Evolutionary conservation across 164 flowering plant genomes (phyloP).

Genomic region (Piper betle): DNA sequence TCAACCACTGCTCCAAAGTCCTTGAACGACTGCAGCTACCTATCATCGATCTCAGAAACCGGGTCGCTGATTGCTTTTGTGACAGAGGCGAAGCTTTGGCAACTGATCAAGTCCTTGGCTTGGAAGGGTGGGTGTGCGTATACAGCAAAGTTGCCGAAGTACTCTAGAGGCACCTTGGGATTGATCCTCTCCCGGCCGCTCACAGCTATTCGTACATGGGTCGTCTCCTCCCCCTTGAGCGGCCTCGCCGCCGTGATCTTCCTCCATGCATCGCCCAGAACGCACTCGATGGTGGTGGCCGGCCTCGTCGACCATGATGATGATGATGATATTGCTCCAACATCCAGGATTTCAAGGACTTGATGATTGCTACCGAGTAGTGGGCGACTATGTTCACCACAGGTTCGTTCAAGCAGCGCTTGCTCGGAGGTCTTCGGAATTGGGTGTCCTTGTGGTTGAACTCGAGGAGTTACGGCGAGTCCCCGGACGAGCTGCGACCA

Average conservation of each 20-base stretch:
- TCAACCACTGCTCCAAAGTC: conserved; percentile 5
- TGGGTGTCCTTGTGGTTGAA: conserved; percentile 1
- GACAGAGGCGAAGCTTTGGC: background rate
- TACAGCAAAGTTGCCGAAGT: conserved; percentile 9
- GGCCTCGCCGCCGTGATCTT: background rate
- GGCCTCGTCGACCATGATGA: background rate
- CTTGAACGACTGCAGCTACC: conserved; percentile 8
- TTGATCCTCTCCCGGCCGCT: conserved; percentile 3
- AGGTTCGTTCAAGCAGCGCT: background rate
- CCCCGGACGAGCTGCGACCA: conserved; percentile 5
- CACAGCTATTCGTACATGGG: conserved; percentile 3
- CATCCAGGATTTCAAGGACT: background rate
- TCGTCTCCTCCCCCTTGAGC: background rate
- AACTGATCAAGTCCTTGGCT: conserved; percentile 7
- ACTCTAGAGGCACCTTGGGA: conserved; percentile 4
- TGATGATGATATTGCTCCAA: background rate
- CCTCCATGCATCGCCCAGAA: conserved; percentile 4
- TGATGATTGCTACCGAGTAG: background rate
- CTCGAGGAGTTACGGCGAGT: background rate
- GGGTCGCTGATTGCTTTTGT: conserved; percentile 6
- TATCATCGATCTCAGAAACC: conserved; percentile 4
- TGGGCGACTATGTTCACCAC: background rate
- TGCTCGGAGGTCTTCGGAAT: background rate
- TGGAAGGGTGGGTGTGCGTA: conserved; percentile 6
- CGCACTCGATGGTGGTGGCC: conserved; percentile 6